Base-by-base conservation (phyloP, 2,329 filamentous ascomycete genomes). In the Penicillium sp. region DNA sequence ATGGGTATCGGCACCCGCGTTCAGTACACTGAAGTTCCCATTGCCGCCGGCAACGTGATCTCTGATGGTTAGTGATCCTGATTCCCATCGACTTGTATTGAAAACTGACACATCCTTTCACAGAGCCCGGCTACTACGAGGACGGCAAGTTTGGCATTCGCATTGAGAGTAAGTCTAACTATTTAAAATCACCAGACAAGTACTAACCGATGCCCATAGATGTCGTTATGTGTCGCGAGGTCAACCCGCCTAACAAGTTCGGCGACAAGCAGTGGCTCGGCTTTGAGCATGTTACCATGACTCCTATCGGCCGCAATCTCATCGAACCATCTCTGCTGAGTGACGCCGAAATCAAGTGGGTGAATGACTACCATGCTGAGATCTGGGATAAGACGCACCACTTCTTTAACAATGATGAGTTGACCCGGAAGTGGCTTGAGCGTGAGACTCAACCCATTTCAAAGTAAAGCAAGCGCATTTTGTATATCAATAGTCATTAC, bases 261-360 rank as follows among this genome's bases (percentile, higher is more conserved):
- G 91, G 90, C 16, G 91, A 95, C 60, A 95, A 95, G 73, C 86
- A 90, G 2, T 98, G 87, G 71, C 75, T 97, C 28, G 89, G 90
- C 3, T 98, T 98, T 58, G 91, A 98, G 73, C 88, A 95, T 68
- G 89, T 97, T 55, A 98, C 93, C 0, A 89, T 98, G 89, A 89
- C 91, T 14, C 93, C 93, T 0, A 89, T 95, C 70, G 96, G 91
- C 71, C 81, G 84, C 51, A 96, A 89, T 51, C 74, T 98, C 54
- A 89, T 95, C 54, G 87, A 97, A 59, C 73, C 78, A 44, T 75
- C 66, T 42, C 74, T 95, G 27, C 71, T 98, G 56, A 89, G 83
- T 0, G 73, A 76, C 4, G 76, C 74, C 10, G 93, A 98, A 73
- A 87, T 85, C 72, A 71, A 79, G 50, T 98, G 91, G 87, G 72